Percentiles rank a stretch among this genome's conserved stretches.
Conservation (phyloP, 2,329 filamentous ascomycete species). For the Fulvia fulva region DNA sequence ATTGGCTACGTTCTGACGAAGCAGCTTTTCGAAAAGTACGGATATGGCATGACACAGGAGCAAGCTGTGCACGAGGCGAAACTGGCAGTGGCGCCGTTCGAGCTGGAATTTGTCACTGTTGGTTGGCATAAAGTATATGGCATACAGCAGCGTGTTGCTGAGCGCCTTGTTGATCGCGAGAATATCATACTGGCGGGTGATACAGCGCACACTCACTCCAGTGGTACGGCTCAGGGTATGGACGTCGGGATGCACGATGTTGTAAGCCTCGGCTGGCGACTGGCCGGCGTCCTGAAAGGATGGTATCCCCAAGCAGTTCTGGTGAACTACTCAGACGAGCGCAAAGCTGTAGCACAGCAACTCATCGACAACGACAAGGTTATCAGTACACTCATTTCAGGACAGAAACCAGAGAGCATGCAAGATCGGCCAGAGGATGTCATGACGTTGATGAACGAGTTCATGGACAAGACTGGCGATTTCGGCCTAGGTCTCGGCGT, state of each 20-base stretch:
- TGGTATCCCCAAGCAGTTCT: conserved; percentile 7
- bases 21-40: conserved; percentile 37
- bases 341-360: conserved; percentile 20
- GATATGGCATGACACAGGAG: conserved; percentile 33
- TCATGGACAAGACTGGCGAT: conserved; percentile 29
- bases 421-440: conserved; percentile 19
- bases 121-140: conserved; percentile 3
- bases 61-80: conserved; percentile 39
- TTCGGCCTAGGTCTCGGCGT: conserved; percentile 34
- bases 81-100: conserved; percentile 39
- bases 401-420: conserved; percentile 30
- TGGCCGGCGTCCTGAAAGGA: conserved; percentile 6
- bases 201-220: conserved; percentile 34
- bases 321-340: conserved; percentile 13
- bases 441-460: conserved; percentile 24
- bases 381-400: conserved; percentile 34
- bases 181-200: conserved; percentile 33
- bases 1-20: conserved; percentile 53
- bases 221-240: conserved; percentile 36
- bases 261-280: conserved; percentile 35
- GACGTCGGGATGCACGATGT: conserved; percentile 37
- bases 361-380: conserved; percentile 39
- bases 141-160: conserved; percentile 2
- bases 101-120: conserved; percentile 33
- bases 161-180: background rate